Percentiles rank a stretch among this genome's conserved stretches.
Evolutionary conservation across 2,329 filamentous ascomycete species (phyloP).

Genomic region (Phaeosphaeria sp.): DNA sequence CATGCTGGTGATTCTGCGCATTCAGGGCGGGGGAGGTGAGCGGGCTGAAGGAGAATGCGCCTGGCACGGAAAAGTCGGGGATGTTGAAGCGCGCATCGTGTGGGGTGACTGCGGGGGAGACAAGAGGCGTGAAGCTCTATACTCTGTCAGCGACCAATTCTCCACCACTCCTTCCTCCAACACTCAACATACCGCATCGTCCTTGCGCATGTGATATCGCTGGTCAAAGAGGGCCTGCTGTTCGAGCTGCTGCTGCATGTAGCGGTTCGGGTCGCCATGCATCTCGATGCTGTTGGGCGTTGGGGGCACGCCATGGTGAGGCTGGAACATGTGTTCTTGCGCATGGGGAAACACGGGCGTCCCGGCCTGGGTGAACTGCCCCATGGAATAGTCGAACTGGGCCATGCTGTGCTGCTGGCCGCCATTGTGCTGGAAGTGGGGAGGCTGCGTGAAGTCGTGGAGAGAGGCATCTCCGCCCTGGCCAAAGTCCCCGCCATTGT

Average conservation of each 20-base stretch:
- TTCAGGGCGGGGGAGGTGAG: constrained; percentile 81
- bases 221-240: constrained; percentile 70
- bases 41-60: constrained; percentile 77
- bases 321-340: constrained; percentile 53
- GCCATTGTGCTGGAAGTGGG: constrained; percentile 35
- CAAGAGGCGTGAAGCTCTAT: constrained; percentile 81
- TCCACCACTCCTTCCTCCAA: constrained; percentile 33
- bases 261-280: constrained; percentile 64
- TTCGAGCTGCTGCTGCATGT: constrained; percentile 61
- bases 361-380: constrained; percentile 42
- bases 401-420: constrained; percentile 26
- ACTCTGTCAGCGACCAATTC: constrained; percentile 43
- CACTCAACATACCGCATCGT: constrained; percentile 70
- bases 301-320: constrained; percentile 72
- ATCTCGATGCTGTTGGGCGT: constrained; percentile 84
- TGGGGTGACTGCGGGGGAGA: constrained; percentile 84
- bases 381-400: constrained; percentile 44
- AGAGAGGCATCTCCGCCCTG: constrained; percentile 41
- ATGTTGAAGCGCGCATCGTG: constrained; percentile 71
- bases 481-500: constrained; percentile 37
- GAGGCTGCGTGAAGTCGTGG: constrained; percentile 35
- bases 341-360: constrained; percentile 50
- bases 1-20: constrained; percentile 63
- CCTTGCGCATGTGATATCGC: constrained; percentile 70
- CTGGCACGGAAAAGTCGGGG: constrained; percentile 67